Percentiles rank a stretch among this genome's conserved stretches.
These are phyloP conservation scores for Umbelopsis sp. DNA, from an alignment of 371 early-diverging fungal species.

Conservation along the genomic window DNA sequence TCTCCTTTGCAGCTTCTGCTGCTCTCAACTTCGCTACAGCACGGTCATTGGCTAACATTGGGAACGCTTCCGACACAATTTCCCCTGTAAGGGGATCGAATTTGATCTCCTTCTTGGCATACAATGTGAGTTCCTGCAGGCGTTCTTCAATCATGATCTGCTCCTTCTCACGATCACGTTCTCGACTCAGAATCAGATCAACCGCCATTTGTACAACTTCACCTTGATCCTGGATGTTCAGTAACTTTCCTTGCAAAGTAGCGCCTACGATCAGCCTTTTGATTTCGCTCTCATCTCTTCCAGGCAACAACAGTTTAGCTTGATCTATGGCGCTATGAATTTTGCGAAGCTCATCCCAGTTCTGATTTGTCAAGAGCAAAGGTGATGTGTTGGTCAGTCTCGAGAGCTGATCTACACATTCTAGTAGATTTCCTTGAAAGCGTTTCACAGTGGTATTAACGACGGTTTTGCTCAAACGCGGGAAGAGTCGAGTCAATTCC, in stretches of 20 bases:
- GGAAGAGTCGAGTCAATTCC: neutral
- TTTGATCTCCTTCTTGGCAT: constrained; percentile 21
- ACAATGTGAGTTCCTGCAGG: constrained; percentile 35
- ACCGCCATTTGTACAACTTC: constrained; percentile 35
- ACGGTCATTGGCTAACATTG: neutral
- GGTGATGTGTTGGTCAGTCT: constrained; percentile 1
- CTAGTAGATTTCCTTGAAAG: constrained; percentile 3
- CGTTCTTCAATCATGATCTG: constrained; percentile 37
- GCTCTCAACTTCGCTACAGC: constrained; percentile 22
- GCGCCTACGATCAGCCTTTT: constrained; percentile 49
- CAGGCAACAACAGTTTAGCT: constrained; percentile 47
- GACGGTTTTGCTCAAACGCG: constrained; percentile 8
- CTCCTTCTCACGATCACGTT: constrained; percentile 34
- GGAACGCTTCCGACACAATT: neutral
- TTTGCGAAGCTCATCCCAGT: constrained; percentile 25
- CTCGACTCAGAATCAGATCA: constrained; percentile 45
- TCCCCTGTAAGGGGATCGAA: constrained; percentile 3
- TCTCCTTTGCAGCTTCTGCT: constrained; percentile 23
- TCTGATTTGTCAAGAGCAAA: neutral
- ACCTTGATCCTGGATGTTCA: constrained; percentile 14
- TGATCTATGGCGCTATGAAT: constrained; percentile 36
- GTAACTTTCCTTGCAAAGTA: constrained; percentile 28
- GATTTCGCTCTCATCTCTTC: constrained; percentile 39
- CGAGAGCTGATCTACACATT: neutral
- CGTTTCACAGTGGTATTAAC: constrained; percentile 4